Evolutionary conservation across 2,329 filamentous ascomycete genomes (phyloP), one percentile per base, ranked within the genome.

Genomic region (Cordyceps cicadae): DNA sequence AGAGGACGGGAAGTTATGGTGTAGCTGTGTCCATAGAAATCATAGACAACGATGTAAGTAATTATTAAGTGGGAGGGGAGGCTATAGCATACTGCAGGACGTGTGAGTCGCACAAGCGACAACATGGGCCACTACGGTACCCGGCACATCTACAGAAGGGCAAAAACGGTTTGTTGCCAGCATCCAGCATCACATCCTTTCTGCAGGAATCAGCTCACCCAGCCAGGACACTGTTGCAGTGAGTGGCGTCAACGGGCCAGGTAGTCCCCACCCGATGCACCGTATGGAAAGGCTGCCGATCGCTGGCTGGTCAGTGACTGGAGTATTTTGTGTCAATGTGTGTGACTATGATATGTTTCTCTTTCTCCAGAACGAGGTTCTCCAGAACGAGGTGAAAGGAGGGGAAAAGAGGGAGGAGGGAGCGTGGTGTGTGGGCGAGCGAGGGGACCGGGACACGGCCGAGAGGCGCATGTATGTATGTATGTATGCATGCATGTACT

Each of bases 131-230:
- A 43, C 29, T 14, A 54, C 34, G 37, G 52, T 43, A 29, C 34
- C 52, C 34, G n/a, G n/a, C n/a, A n/a, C n/a, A n/a, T n/a, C n/a
- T n/a, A n/a, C n/a, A n/a, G n/a, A n/a, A n/a, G n/a, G n/a, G n/a
- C n/a, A n/a, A n/a, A n/a, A n/a, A 43, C 39, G 32, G 52, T 54
- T 54, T 37, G 52, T 45, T 43, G 52, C 39, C 39, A 43, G 52
- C 52, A 54, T 54, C 39, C 39, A 43, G 52, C 52, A 54, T 54
- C 52, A 54, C 52, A 54, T 29, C 41, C 21, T 21, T 26, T 29
- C 52, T 54, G 52, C 52, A 54, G 52, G 52, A 43, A 54, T 54
- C 52, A 54, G 52, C 52, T 54, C 52, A 54, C 37, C 37, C 37
- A 26, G 12, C 52, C 52, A 54, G 52, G 37, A 54, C 52, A 54